Evolutionary conservation across 768 basidiomycete species (phyloP).

Genomic region (Gelatoporia subvermispora): DNA sequence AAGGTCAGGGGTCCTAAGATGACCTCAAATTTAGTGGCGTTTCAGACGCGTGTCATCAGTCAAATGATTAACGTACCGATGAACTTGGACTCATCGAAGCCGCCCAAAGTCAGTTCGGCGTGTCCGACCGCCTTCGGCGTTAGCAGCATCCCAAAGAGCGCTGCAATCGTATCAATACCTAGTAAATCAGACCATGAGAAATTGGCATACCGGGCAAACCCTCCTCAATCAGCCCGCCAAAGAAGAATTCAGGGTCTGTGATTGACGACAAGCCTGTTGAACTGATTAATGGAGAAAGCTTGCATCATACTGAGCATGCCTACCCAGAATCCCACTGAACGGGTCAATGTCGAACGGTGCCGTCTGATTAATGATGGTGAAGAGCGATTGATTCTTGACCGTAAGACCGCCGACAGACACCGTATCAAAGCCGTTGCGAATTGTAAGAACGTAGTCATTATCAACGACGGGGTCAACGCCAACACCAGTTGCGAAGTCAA

Average conservation of each 20-base stretch:
- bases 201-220: constrained; percentile 44
- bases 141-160: constrained; percentile 48
- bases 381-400: constrained; percentile 35
- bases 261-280: constrained; percentile 42
- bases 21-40: neutral
- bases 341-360: constrained; percentile 48
- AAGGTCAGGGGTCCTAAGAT: constrained; percentile 36
- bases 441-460: constrained; percentile 41
- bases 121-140: constrained; percentile 31
- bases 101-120: constrained; percentile 52
- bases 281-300: neutral
- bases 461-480: constrained; percentile 49
- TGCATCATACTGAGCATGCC: constrained; percentile 43
- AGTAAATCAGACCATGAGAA: constrained; percentile 10
- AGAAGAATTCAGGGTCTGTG: constrained; percentile 37
- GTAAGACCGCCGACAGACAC: constrained; percentile 45
- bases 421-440: constrained; percentile 42
- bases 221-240: constrained; percentile 39
- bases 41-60: neutral
- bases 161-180: constrained; percentile 20
- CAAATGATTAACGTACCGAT: constrained; percentile 26
- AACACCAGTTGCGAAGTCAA: constrained; percentile 47
- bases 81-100: constrained; percentile 49
- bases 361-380: constrained; percentile 51
- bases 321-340: constrained; percentile 53